Base-by-base conservation (phyloP, 2,329 filamentous ascomycete species). In the Epicoccum sorghinum region DNA sequence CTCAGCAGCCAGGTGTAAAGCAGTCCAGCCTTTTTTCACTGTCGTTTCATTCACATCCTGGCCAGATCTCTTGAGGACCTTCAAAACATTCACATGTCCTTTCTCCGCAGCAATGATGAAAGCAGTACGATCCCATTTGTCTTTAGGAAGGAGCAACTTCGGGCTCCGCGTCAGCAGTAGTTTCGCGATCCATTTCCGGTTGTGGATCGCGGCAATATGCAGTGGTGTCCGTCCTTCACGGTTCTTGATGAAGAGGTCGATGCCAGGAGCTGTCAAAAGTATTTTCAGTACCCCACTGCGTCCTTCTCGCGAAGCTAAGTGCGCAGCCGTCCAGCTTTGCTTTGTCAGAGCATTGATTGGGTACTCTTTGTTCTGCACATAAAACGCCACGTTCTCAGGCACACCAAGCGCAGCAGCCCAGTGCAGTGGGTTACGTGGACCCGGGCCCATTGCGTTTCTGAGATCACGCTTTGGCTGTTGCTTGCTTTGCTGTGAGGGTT, bases 311-410 rank as follows among this genome's bases (percentile, higher is more conserved):
- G 58, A 58, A 14, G 60, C 62, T 5, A 65, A 32, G 41, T 65
- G 60, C 29, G 50, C 50, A 27, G 60, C 61, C 10, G 61, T 64
- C 60, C 60, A 64, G 10, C 47, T 50, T 18, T 47, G 48, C 8
- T 51, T 55, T 18, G 58, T 60, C 3, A 65, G 60, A 6, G 62
- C 60, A 40, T 65, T 65, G 40, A 65, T 58, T 0, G 60, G 62
- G 23, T 61, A 65, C 32, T 61, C 57, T 1, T 59, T 57, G n/a
- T 50, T 56, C 24, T 59, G 55, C 7, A 65, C 46, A 12, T 57
- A 49, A 7, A 46, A 45, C 6, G 38, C 38, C 14, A 62, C 60
- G 47, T 61, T 56, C 12, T 58, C 40, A 1, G 52, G 44, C 5
- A 57, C 52, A 6, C 54, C 47, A 4, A 62, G 46, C 0, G 60